phyloP scores from a whole-genome alignment of 2,329 filamentous ascomycete species.

The Lasiodiplodia theobromae region DNA sequence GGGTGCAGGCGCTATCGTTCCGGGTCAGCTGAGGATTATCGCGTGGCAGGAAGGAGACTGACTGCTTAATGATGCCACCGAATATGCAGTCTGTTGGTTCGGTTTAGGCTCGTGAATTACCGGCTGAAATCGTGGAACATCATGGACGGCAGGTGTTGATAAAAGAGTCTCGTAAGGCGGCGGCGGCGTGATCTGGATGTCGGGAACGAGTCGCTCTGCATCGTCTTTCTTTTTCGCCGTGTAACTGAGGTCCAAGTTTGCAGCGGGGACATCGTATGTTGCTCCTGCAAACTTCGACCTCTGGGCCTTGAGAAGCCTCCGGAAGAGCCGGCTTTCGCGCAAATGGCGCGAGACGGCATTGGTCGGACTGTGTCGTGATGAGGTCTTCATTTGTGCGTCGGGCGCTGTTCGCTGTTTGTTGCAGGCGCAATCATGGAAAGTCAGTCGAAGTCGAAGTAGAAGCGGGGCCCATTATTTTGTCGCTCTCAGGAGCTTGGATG shows the following conservation, averaged over 20 bases:
- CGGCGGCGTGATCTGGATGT: not conserved
- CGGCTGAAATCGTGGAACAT: not conserved
- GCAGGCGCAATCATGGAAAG: too few species aligned
- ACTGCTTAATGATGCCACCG: not conserved
- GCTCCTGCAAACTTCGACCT: too few species aligned
- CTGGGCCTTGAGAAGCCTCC: slow-evolving; percentile 5
- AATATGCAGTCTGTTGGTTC: not conserved
- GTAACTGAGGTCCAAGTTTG: not conserved
- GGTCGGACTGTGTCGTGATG: not conserved
- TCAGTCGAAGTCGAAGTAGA: not conserved
- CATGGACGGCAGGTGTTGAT: not conserved
- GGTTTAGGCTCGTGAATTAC: not conserved
- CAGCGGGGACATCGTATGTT: not conserved
- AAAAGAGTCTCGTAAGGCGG: too few species aligned
- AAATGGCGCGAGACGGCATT: too few species aligned
- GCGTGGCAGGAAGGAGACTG: not conserved
- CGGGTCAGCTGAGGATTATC: not conserved
- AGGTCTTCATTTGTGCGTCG: slow-evolving; percentile 1
- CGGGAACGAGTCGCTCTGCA: not conserved
- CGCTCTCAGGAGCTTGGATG: not conserved
- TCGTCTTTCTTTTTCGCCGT: not conserved
- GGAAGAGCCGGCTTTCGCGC: not conserved
- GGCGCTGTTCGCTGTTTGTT: too few species aligned
- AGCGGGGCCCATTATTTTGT: not conserved
- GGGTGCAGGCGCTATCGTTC: not conserved